Evolutionary conservation across 306 rosid genomes (phyloP).

Genomic region (Gillenia trifoliata): DNA sequence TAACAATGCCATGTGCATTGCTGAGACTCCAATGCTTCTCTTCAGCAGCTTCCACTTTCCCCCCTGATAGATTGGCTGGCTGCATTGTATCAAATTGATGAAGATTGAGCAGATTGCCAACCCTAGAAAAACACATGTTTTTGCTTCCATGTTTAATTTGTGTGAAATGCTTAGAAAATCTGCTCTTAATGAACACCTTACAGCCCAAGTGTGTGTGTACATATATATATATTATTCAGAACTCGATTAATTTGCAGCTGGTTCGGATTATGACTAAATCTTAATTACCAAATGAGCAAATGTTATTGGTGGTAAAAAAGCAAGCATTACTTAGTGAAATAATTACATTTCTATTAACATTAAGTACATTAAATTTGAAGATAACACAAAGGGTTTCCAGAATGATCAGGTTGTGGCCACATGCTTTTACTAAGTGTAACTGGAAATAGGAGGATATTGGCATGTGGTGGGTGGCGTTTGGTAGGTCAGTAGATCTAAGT

Average conservation of each 20-base stretch:
- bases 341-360: not conserved
- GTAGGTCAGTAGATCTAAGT: not conserved
- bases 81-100: not conserved
- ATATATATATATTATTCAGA: no score
- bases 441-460: not conserved
- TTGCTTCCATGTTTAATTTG: conserved; percentile 11
- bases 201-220: not conserved
- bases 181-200: not conserved
- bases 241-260: not conserved
- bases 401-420: no score
- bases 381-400: not conserved
- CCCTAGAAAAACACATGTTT: conserved; percentile 3
- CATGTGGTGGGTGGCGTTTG: not conserved
- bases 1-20: conserved; percentile 41
- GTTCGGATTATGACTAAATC: not conserved
- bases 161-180: not conserved
- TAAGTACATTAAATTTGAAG: not conserved
- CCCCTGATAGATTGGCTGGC: conserved; percentile 1
- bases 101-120: conserved; percentile 6
- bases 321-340: not conserved
- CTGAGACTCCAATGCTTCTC: conserved; percentile 31
- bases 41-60: conserved; percentile 27
- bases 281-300: not conserved
- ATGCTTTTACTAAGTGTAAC: not conserved
- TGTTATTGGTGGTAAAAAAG: not conserved